Base-by-base conservation (phyloP, 176 grass and related monocot genomes). In the Urochloa ruziziensis region DNA sequence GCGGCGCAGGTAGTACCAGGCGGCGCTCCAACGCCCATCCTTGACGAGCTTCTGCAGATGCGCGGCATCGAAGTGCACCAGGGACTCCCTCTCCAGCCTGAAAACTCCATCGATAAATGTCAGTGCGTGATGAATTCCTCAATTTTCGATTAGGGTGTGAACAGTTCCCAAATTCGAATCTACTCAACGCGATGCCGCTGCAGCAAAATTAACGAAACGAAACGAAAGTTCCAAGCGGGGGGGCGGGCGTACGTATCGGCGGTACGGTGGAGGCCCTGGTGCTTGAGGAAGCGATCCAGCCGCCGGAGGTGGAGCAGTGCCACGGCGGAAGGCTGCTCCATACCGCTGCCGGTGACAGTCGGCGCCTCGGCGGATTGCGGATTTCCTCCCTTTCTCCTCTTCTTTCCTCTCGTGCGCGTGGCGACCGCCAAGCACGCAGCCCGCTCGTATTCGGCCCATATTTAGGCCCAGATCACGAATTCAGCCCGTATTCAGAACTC, bases 81-180 rank as follows among this genome's bases (percentile, higher is more conserved):
- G 42, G 43, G 77, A 46, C 77, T 66, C 77, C 61, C 46, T 52
- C 77, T 80, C 77, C 60, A 80, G 44, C 77, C 77, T 80, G 61
- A 49, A 40, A 67, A 67, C n/a, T 37, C 64, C 64, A 40, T 67
- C 19, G 5, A 67, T 18, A 17, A 23, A 24, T 12, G 24, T 12
- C 13, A 25, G 24, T n/a, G 57, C 19, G 49, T 52, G 2, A 40
- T 40, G 8, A 24, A 39, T 40, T 40, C 64, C 64, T 19, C 64
- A 67, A 40, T n/a, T n/a, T n/a, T n/a, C n/a, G n/a, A n/a, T n/a
- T n/a, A n/a, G n/a, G n/a, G n/a, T n/a, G n/a, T n/a, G n/a, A n/a
- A n/a, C n/a, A n/a, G n/a, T n/a, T n/a, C n/a, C n/a, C n/a, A n/a
- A n/a, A n/a, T 40, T 40, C 18, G 4, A 61, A 29, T 19, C 62